A percentile compares a stretch with the other conserved stretches of the same genome.
These are phyloP conservation scores for Chytriomyces sp. DNA, from an alignment of 192 early-diverging fungal genomes.

Conservation along the genomic window DNA sequence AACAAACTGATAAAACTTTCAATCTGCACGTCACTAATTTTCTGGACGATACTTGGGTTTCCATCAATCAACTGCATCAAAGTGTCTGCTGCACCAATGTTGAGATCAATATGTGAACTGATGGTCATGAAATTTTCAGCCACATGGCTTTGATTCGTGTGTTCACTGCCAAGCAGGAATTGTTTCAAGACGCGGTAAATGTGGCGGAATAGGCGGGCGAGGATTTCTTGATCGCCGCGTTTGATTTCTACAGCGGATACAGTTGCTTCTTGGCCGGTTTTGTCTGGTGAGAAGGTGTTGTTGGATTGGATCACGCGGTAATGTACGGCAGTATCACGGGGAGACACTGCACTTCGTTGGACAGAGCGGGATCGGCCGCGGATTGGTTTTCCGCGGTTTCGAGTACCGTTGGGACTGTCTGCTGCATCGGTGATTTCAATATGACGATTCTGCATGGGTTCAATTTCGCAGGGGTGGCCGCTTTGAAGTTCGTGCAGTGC, in stretches of 20 bases:
- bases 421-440: not conserved
- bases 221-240: conserved; percentile 13
- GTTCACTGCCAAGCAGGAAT: conserved; percentile 43
- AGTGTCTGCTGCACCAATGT: conserved; percentile 47
- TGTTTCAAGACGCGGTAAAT: conserved; percentile 43
- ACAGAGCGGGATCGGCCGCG: not conserved
- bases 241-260: conserved; percentile 30
- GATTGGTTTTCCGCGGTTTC: not conserved
- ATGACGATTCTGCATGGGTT: not conserved
- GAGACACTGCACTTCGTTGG: not conserved
- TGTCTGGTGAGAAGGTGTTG: not conserved
- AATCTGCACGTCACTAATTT: conserved; percentile 34
- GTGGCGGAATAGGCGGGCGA: conserved; percentile 23
- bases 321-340: not conserved
- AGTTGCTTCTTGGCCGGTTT: not conserved
- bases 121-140: conserved; percentile 43
- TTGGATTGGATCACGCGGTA: not conserved
- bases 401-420: not conserved
- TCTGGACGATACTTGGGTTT: conserved; percentile 39
- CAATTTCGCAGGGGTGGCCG: conserved; percentile 1
- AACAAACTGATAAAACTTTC: conserved; percentile 36
- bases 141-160: conserved; percentile 42
- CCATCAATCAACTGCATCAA: conserved; percentile 46
- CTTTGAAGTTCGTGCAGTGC: conserved; percentile 17
- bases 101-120: conserved; percentile 39